These are phyloP conservation scores for Dryas octopetala DNA, from an alignment of 306 rosid species.

Conservation along the genomic window DNA sequence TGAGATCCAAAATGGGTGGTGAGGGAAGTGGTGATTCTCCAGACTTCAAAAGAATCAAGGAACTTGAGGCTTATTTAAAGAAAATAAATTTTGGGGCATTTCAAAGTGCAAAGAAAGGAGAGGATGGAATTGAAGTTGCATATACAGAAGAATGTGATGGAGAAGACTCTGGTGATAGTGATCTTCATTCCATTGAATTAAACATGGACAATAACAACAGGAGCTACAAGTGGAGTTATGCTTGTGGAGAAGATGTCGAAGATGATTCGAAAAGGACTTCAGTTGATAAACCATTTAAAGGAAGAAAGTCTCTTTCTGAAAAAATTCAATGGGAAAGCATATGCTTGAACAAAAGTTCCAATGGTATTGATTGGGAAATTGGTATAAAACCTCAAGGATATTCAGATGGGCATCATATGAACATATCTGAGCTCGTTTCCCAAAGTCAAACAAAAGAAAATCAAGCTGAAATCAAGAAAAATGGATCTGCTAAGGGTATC, in stretches of 20 bases:
- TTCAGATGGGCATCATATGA: constrained; percentile 40
- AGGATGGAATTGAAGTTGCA: constrained; percentile 36
- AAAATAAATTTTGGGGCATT: constrained; percentile 47
- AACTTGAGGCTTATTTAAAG: constrained; percentile 69
- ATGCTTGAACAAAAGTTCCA: constrained; percentile 66
- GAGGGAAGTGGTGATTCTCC: constrained; percentile 43
- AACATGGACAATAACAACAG: constrained; percentile 66
- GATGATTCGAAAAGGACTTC: constrained; percentile 48
- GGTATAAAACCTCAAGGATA: constrained; percentile 43
- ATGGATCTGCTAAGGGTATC: constrained; percentile 36
- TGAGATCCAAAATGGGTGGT: constrained; percentile 39
- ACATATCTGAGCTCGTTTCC: constrained; percentile 35
- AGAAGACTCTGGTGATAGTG: constrained; percentile 62
- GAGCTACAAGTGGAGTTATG: constrained; percentile 65
- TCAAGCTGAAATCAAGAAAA: constrained; percentile 36
- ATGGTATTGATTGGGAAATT: constrained; percentile 46
- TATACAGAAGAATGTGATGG: constrained; percentile 44
- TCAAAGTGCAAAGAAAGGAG: constrained; percentile 32
- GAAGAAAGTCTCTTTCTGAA: constrained; percentile 70
- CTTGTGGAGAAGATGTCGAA: constrained; percentile 41
- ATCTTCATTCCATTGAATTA: constrained; percentile 86
- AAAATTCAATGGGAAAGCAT: constrained; percentile 91
- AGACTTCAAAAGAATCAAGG: constrained; percentile 50
- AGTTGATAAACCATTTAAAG: constrained; percentile 55
- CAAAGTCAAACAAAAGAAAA: constrained; percentile 41